phyloP scores from a whole-genome alignment of 805 yeast species.

The Ogataea angusta region DNA sequence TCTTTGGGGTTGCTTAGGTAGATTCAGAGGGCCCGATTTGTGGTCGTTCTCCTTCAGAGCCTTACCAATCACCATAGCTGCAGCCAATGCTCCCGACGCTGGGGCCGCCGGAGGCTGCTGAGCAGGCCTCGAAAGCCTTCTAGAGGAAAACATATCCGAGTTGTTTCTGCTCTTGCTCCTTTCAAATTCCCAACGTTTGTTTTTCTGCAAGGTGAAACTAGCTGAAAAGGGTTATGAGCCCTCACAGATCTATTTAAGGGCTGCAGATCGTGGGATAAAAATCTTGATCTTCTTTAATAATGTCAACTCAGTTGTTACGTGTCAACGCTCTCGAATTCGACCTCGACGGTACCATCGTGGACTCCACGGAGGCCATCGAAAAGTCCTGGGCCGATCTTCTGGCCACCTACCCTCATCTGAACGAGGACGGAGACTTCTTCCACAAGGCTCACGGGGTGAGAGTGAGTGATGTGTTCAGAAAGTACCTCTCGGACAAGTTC shows the following conservation, averaged over 20 bases:
- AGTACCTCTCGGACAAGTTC: conserved; percentile 52
- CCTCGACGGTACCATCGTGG: conserved; percentile 83
- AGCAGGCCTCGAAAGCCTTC: conserved; percentile 20
- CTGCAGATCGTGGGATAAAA: neutral
- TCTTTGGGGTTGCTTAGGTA: conserved; percentile 28
- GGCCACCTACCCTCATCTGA: conserved; percentile 55
- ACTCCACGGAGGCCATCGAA: conserved; percentile 79
- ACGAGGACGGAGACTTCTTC: conserved; percentile 47
- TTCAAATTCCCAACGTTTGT: neutral
- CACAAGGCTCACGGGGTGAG: conserved; percentile 80
- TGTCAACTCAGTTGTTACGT: neutral
- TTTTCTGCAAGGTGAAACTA: conserved; percentile 10
- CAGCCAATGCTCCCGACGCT: conserved; percentile 56
- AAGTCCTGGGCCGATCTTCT: conserved; percentile 78
- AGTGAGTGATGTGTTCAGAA: conserved; percentile 72
- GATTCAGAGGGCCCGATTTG: conserved; percentile 29
- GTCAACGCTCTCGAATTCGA: conserved; percentile 53
- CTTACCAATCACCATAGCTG: conserved; percentile 55
- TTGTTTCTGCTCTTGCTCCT: conserved; percentile 5
- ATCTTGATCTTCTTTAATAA: neutral
- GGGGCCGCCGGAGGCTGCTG: conserved; percentile 28
- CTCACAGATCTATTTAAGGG: conserved; percentile 1
- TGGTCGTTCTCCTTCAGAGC: conserved; percentile 40
- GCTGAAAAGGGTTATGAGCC: conserved; percentile 3
- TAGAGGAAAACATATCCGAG: conserved; percentile 19